Evolutionary conservation across 1,139 yeast species (phyloP).

Genomic region (Saccharomyces hybrid): DNA sequence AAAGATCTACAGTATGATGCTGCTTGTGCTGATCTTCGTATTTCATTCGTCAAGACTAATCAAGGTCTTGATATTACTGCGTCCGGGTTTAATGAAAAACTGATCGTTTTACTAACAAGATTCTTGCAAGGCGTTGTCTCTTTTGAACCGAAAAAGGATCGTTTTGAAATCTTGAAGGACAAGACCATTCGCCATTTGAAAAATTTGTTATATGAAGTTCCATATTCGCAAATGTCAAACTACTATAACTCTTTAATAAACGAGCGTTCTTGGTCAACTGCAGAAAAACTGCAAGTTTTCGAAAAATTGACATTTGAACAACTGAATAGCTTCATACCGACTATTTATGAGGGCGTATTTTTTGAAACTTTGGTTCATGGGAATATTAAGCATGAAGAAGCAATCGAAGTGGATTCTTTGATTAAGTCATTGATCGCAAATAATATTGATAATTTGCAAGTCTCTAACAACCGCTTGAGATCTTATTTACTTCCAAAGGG

Average conservation of each 20-base stretch:
- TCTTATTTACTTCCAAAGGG: constrained; percentile 44
- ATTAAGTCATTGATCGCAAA: constrained; percentile 31
- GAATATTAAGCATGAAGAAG: constrained; percentile 54
- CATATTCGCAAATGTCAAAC: constrained; percentile 66
- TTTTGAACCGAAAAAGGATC: constrained; percentile 47
- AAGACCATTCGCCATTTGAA: constrained; percentile 53
- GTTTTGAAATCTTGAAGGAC: constrained; percentile 63
- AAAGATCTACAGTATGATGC: constrained; percentile 78
- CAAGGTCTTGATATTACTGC: constrained; percentile 66
- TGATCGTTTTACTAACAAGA: constrained; percentile 52
- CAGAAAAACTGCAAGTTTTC: constrained; percentile 54
- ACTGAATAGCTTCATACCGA: constrained; percentile 41
- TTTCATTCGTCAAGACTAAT: constrained; percentile 50
- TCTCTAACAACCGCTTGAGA: constrained; percentile 42
- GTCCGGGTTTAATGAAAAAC: constrained; percentile 78
- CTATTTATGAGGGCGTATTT: constrained; percentile 41
- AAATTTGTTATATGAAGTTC: constrained; percentile 68
- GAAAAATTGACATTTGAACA: constrained; percentile 44
- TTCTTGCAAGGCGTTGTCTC: constrained; percentile 47
- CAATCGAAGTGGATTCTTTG: constrained; percentile 41
- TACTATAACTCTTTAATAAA: constrained; percentile 56
- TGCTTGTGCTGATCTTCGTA: constrained; percentile 66
- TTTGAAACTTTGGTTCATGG: constrained; percentile 75
- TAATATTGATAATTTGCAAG: constrained; percentile 20
- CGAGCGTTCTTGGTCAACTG: constrained; percentile 60